A percentile compares a stretch with the other conserved stretches of the same genome.
Evolutionary conservation across 441 rosid genomes (phyloP).

Genomic region (Rhodomyrtus psidioides): DNA sequence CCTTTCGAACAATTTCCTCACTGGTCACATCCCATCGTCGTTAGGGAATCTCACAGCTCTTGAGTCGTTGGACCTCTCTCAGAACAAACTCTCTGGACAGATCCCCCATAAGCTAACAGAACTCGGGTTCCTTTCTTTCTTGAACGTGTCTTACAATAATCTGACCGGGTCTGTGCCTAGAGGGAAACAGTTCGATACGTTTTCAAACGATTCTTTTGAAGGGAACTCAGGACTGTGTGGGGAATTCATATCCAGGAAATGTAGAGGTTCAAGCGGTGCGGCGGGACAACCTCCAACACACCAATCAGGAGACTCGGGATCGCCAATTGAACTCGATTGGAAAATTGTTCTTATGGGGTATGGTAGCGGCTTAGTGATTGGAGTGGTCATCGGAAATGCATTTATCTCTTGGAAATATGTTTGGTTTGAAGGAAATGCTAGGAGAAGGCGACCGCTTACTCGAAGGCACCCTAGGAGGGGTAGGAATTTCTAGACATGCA

Average conservation of each 20-base stretch:
- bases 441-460: neutral
- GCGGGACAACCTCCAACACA: accelerated
- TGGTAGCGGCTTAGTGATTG: too few species aligned
- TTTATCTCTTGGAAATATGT: too few species aligned
- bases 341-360: too few species aligned
- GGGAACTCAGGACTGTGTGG: neutral
- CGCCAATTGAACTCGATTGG: too few species aligned
- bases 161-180: neutral
- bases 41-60: neutral
- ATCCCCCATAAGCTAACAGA: accelerated
- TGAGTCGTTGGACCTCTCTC: neutral
- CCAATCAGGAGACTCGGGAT: neutral
- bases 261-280: accelerated
- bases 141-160: neutral
- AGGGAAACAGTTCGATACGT: neutral
- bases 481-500: too few species aligned
- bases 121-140: neutral
- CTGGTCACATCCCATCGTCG: accelerated
- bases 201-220: neutral
- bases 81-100: neutral
- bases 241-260: neutral
- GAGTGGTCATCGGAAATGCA: too few species aligned
- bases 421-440: too few species aligned
- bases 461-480: neutral
- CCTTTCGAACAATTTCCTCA: neutral